Base-by-base conservation (phyloP, 1,284 basidiomycete genomes). In the Cryptococcus maquisensis region DNA sequence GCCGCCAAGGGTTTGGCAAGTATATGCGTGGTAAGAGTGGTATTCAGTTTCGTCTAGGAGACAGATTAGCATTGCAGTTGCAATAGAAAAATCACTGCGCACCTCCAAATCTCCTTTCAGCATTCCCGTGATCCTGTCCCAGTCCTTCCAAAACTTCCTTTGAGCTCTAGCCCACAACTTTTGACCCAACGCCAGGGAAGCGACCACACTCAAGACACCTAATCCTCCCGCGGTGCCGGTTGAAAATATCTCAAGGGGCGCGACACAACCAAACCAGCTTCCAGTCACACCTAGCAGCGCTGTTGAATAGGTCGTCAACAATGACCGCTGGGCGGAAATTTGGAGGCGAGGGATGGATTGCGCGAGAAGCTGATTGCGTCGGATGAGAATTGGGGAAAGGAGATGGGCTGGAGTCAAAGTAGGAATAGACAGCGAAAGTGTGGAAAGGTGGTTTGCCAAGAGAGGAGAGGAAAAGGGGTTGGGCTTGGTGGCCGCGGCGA, bases 101-200 rank as follows among this genome's bases (percentile, higher is more conserved):
- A 86, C 88, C 77, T 81, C 78, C 16, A 91, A 72, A 76, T 93
- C 90, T 47, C 86, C 80, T 59, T 83, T 81, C 48, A 90, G 75
- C 9, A 89, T 87, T 49, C 83, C 79, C 4, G 82, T 82, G 3
- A 90, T 81, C 42, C 90, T 78, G 32, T 71, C 68, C 80, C 85
- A 89, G 70, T 90, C 87, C 50, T 79, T 79, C 83, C 83, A 83
- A 85, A 89, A 93, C 47, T 74, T 77, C 51, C 68, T 78, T 72
- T 89, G 86, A 3, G 84, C 84, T 59, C 78, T 81, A 50, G 85
- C 84, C 88, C 89, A 92, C 55, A 78, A 77, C 3, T 82, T 81
- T 18, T 87, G 80, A 7, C 83, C 84, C 81, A 86, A 86, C 24
- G 86, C 78, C 37, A 90, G 56, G 23, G 84, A 81, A 1, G 73